phyloP scores from a whole-genome alignment of 768 basidiomycete species.

The Tricholoma matsutake region DNA sequence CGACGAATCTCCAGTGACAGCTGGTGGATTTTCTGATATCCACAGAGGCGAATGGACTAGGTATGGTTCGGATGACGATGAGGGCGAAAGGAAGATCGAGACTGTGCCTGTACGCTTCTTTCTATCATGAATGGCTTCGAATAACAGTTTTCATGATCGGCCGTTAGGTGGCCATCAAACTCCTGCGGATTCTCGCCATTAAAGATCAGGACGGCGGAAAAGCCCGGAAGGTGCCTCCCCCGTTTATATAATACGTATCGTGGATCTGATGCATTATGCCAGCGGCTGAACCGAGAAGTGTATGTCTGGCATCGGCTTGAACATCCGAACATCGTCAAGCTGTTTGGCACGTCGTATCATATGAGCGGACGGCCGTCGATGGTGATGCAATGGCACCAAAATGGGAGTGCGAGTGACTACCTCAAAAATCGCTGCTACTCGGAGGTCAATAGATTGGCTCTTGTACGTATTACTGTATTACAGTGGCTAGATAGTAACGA shows the following conservation, averaged over 20 bases:
- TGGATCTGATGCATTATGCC: neutral
- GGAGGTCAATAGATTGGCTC: conserved; percentile 27
- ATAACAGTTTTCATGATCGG: no score
- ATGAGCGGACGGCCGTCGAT: conserved; percentile 34
- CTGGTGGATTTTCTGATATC: conserved; percentile 48
- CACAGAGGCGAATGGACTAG: conserved; percentile 39
- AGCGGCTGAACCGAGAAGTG: conserved; percentile 46
- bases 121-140: neutral
- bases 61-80: conserved; percentile 2
- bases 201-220: conserved; percentile 32
- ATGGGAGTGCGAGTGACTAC: conserved; percentile 45
- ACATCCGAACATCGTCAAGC: conserved; percentile 45
- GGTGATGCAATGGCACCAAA: conserved; percentile 47
- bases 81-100: conserved; percentile 5
- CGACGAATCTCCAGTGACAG: conserved; percentile 33
- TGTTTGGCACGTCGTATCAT: conserved; percentile 45
- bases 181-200: conserved; percentile 33
- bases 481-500: neutral
- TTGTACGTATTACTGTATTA: conserved; percentile 28
- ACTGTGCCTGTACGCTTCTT: conserved; percentile 1
- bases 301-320: conserved; percentile 46
- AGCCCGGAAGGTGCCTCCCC: conserved; percentile 28
- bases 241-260: neutral
- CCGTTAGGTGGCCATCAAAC: conserved; percentile 46
- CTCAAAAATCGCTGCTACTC: conserved; percentile 25